Base-by-base conservation (phyloP, 2,329 filamentous ascomycete species). In the Venturia oleaginea region DNA sequence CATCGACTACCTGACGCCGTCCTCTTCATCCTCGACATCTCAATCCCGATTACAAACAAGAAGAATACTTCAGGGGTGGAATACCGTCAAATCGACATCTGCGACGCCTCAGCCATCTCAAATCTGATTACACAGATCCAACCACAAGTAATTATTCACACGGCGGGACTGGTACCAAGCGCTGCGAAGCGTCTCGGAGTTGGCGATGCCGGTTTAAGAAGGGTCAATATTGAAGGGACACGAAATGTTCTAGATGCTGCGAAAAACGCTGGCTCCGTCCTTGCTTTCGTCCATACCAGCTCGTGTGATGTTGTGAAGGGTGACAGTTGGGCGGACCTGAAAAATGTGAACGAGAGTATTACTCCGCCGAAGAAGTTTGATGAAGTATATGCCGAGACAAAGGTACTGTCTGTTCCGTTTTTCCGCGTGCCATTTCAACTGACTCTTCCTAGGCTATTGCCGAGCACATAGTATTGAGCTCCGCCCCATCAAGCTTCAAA, bases 281-380 rank as follows among this genome's bases (percentile, higher is more conserved):
- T 87, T 76, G 90, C 85, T 0, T 86, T 97, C 68, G 90, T 97
- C 59, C 96, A 93, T 77, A 97, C 93, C 22, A 94, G 90, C 27
- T 59, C 32, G 10, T 37, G 59, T 32, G 48, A 43, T 22, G 46
- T 38, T 1, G 30, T 66, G 17, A 54, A 63, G 19, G 46, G 64
- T 34, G 61, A 34, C 22, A 51, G 22, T 27, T 51, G 46, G 46
- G 11, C 3, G 46, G 46, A 51, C 17, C 24, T 51, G 46, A 15
- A 15, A 27, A 4, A 27, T 27, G 46, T 51, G 7, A 27, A 51
- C 22, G 46, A 51, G 46, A 51, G 10, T 15, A 51, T 17, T 15
- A 15, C 46, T 11, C 46, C 46, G 6, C 46, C 46, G 22, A 6
- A 27, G 24, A 51, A 24, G 46, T 51, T 27, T 22, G 46, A 51